phyloP scores from a whole-genome alignment of 2,329 filamentous ascomycete genomes.

The Calonectria crousiana region DNA sequence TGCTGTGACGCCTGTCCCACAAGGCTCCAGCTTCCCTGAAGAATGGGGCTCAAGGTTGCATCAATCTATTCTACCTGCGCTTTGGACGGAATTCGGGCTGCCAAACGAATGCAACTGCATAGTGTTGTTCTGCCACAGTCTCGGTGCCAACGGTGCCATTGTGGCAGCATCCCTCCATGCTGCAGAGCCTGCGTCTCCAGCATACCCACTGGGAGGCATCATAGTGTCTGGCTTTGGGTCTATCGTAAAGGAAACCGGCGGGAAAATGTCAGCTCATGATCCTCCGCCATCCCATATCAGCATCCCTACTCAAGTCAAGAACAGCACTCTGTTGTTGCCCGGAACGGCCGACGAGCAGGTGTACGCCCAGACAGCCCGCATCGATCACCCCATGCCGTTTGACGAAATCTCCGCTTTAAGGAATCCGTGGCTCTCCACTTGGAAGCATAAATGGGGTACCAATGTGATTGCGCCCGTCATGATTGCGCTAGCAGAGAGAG shows the following conservation, averaged over 20 bases:
- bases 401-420: constrained; percentile 29
- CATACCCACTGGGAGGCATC: constrained; percentile 34
- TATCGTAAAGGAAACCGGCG: constrained; percentile 27
- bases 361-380: constrained; percentile 27
- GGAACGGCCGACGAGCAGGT: constrained; percentile 33
- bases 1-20: constrained; percentile 25
- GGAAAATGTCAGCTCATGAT: constrained; percentile 18
- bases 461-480: constrained; percentile 32
- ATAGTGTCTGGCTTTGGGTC: constrained; percentile 35
- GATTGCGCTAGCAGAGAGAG: constrained; percentile 28
- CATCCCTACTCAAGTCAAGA: constrained; percentile 33
- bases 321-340: constrained; percentile 30
- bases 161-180: constrained; percentile 33
- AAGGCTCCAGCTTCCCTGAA: constrained; percentile 34
- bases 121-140: constrained; percentile 34
- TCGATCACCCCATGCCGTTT: constrained; percentile 34
- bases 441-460: constrained; percentile 35
- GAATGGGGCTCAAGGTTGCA: constrained; percentile 33
- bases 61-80: constrained; percentile 30
- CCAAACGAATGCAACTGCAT: constrained; percentile 33
- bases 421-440: constrained; percentile 28
- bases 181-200: neutral
- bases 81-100: constrained; percentile 32
- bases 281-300: constrained; percentile 27
- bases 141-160: constrained; percentile 32